Conservation (phyloP, 352 stramenopile species). For the Pythium vanterpoolii region DNA sequence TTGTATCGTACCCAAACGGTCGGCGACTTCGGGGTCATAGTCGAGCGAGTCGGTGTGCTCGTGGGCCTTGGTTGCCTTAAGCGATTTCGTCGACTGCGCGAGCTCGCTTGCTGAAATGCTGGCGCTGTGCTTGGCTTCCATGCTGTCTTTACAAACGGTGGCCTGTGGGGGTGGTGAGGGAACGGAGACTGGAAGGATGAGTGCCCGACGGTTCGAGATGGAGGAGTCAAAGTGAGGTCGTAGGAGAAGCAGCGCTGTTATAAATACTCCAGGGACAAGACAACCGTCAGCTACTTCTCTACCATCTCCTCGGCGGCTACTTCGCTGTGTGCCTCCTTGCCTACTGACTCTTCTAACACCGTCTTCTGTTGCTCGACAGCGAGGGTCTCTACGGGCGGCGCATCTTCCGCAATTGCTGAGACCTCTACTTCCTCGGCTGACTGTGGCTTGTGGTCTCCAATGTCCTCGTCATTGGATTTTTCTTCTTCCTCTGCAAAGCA, state of each 20-base stretch:
- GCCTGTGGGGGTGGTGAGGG: background rate
- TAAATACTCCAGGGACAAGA: constrained; percentile 4
- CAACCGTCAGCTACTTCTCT: background rate
- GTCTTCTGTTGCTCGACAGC: background rate
- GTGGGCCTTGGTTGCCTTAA: constrained; percentile 59
- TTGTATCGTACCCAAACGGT: constrained; percentile 39
- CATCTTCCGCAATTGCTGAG: background rate
- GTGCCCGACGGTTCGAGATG: background rate
- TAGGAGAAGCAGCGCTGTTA: background rate
- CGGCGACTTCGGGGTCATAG: constrained; percentile 52
- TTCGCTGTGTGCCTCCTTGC: too few species aligned
- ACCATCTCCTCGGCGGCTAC: too few species aligned
- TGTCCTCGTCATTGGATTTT: constrained; percentile 20
- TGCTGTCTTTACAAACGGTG: constrained; percentile 24
- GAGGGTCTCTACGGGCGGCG: background rate
- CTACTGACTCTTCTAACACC: background rate
- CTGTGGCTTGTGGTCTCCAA: background rate
- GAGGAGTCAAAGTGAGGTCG: background rate
- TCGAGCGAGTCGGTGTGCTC: constrained; percentile 74
- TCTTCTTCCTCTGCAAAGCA: constrained; percentile 32
- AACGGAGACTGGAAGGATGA: background rate
- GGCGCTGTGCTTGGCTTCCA: constrained; percentile 57
- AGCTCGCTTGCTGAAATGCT: constrained; percentile 56
- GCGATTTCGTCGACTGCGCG: constrained; percentile 53
- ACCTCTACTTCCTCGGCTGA: background rate